These are phyloP conservation scores for Bauhinia variegata DNA, from an alignment of 306 rosid genomes.

Conservation along the genomic window DNA sequence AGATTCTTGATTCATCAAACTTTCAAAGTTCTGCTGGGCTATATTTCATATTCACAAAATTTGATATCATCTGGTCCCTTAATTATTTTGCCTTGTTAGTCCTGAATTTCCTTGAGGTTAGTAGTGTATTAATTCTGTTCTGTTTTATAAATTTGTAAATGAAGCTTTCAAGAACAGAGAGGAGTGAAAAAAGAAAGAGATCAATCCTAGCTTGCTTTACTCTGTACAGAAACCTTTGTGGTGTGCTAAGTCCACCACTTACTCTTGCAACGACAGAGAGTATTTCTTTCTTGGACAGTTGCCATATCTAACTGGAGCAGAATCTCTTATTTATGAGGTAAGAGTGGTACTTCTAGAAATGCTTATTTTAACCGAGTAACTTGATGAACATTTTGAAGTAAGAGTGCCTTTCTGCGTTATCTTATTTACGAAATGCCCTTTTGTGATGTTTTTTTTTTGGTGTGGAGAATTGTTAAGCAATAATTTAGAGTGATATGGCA, in stretches of 20 bases:
- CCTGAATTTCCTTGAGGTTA: slow-evolving; percentile 91
- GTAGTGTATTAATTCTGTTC: slow-evolving; percentile 33
- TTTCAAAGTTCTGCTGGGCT: slow-evolving; percentile 68
- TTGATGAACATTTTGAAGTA: neutral
- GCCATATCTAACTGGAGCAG: slow-evolving; percentile 76
- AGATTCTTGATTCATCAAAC: slow-evolving; percentile 71
- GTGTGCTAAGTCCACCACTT: slow-evolving; percentile 58
- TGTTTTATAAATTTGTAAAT: too few species aligned
- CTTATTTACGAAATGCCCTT: slow-evolving; percentile 18
- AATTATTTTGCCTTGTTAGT: slow-evolving; percentile 68
- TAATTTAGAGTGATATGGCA: slow-evolving; percentile 22
- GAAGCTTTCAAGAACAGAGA: too few species aligned
- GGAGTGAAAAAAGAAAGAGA: slow-evolving; percentile 17
- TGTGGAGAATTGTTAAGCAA: slow-evolving; percentile 21
- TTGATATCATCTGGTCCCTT: slow-evolving; percentile 66
- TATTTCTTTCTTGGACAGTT: slow-evolving; percentile 87
- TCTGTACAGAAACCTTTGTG: slow-evolving; percentile 83
- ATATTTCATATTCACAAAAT: slow-evolving; percentile 63
- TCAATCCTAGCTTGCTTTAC: slow-evolving; percentile 26
- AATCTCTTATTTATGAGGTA: slow-evolving; percentile 84
- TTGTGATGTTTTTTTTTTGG: slow-evolving; percentile 23
- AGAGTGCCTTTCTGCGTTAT: neutral
- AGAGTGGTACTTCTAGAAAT: slow-evolving; percentile 30
- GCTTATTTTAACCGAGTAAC: slow-evolving; percentile 23
- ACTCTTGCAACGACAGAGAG: slow-evolving; percentile 76